Evolutionary conservation across 2,329 filamentous ascomycete genomes (phyloP).

Genomic region (Chrysoporthe austroafricana): DNA sequence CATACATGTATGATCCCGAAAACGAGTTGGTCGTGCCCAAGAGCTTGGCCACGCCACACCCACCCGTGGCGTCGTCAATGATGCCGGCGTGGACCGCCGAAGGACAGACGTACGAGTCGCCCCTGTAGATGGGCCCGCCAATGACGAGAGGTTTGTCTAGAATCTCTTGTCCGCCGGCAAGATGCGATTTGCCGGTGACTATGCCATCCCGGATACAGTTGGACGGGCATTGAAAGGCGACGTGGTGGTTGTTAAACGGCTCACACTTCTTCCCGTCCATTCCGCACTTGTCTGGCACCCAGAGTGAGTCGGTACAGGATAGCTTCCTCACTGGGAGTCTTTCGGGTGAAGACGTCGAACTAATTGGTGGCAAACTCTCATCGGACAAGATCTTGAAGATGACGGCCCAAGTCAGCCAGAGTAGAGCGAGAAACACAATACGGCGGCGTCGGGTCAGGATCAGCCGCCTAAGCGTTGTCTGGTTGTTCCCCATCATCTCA

Average conservation of each 20-base stretch:
- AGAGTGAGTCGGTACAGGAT: slow-evolving; percentile 70
- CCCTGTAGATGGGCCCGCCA: slow-evolving; percentile 77
- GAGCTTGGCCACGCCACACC: slow-evolving; percentile 73
- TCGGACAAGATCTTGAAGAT: slow-evolving; percentile 45
- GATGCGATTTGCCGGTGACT: slow-evolving; percentile 71
- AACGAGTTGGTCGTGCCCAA: slow-evolving; percentile 71
- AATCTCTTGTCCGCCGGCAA: slow-evolving; percentile 70
- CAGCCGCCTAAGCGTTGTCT: neutral
- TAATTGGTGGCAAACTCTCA: slow-evolving; percentile 21
- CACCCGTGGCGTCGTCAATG: slow-evolving; percentile 66
- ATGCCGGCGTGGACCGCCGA: slow-evolving; percentile 76
- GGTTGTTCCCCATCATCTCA: neutral
- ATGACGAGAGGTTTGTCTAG: slow-evolving; percentile 66
- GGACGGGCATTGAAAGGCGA: slow-evolving; percentile 77
- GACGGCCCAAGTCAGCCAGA: slow-evolving; percentile 23
- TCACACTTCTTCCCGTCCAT: slow-evolving; percentile 75
- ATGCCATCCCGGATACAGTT: slow-evolving; percentile 69
- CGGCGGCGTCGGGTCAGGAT: neutral
- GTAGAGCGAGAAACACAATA: neutral
- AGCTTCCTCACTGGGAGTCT: slow-evolving; percentile 38
- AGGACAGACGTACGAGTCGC: slow-evolving; percentile 79
- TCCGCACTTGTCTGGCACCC: slow-evolving; percentile 71
- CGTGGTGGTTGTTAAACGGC: slow-evolving; percentile 70
- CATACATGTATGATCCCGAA: slow-evolving; percentile 65
- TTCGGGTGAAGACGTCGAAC: neutral